Evolutionary conservation across 352 stramenopile genomes (phyloP), one percentile per base, ranked within the genome.

Genomic region (Phytophthora macrochlamydospora): DNA sequence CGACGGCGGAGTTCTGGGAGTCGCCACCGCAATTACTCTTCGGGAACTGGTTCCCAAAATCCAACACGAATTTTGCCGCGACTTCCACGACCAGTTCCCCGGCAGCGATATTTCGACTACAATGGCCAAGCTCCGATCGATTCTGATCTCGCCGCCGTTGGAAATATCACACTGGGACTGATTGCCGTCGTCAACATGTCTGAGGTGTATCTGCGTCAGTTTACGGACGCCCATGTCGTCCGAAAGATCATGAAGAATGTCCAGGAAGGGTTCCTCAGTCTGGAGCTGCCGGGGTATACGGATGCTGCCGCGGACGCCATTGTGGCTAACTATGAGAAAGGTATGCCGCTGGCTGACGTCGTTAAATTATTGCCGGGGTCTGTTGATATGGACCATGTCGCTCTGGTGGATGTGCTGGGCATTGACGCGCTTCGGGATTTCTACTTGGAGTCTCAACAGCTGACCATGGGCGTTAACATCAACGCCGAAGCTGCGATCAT

Each of bases 211-310:
- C 50, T 81, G 24, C 56, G 67, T 7, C 73, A 81, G 7, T 79
- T 81, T 28, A 62, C 65, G n/a, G 69, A 78, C 30, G 31, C 14
- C 2, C 37, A 62, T 0, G 71, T 79, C 24, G 50, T 82, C 24
- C 70, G 74, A 5, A 77, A 74, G 51, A 65, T 82, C 59, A 79
- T 75, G 62, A 81, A 77, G 38, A 76, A 73, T 3, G 67, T 81
- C 1, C 57, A 75, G 7, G 62, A 76, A 56, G 73, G 73, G 2
- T 81, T 71, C 38, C 30, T 76, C 12, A 60, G 51, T 9, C n/a
- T 69, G 12, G 43, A 38, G 8, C 38, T 69, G 2, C 62, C 67
- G 2, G 54, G 45, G 3, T 81, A 76, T 49, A 78, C 60, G 2
- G 61, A 82, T 38, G 48, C 38, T 1, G 52, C 68, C 1, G 74